Percentiles rank a stretch among this genome's conserved stretches.
Conservation (phyloP, 2,329 filamentous ascomycete genomes). For the Leptographium lundbergii region DNA sequence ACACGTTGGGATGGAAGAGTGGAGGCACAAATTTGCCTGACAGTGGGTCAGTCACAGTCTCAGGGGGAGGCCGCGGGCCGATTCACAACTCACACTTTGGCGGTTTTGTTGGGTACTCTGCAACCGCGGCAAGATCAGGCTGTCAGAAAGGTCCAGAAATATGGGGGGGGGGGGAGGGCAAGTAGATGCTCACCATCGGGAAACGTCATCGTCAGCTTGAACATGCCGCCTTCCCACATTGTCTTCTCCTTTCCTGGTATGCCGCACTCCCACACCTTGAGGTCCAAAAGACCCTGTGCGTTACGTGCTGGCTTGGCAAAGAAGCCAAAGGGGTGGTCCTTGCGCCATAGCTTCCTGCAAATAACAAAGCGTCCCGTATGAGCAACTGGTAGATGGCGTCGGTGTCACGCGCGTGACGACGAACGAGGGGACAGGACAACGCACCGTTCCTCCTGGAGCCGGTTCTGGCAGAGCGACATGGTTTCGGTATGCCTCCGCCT, state of each 20-base stretch:
- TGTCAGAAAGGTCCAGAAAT: background rate
- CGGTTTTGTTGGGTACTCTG: slow-evolving; percentile 97
- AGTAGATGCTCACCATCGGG: slow-evolving; percentile 65
- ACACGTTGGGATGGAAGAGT: slow-evolving; percentile 96
- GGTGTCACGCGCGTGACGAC: background rate
- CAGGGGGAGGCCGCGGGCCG: background rate
- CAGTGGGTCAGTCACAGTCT: background rate
- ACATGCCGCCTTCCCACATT: slow-evolving; percentile 93
- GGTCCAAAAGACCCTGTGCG: slow-evolving; percentile 67
- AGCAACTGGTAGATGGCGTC: background rate
- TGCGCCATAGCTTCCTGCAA: slow-evolving; percentile 84
- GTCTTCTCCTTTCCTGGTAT: slow-evolving; percentile 95
- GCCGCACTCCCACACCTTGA: slow-evolving; percentile 94
- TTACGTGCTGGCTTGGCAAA: slow-evolving; percentile 80
- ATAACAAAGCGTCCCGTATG: background rate
- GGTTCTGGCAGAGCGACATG: slow-evolving; percentile 83
- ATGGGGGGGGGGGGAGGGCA: background rate
- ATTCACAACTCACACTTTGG: slow-evolving; percentile 68
- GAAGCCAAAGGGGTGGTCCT: slow-evolving; percentile 95
- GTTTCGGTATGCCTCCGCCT: background rate
- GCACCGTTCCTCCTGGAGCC: slow-evolving; percentile 62
- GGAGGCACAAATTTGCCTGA: slow-evolving; percentile 91
- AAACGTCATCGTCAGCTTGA: slow-evolving; percentile 87
- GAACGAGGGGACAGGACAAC: background rate
- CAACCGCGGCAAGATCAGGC: background rate